Percentiles rank a stretch among this genome's conserved stretches.
These are phyloP conservation scores for Dioscorea dumetorum DNA, from an alignment of 106 monocot genomes.

Conservation along the genomic window DNA sequence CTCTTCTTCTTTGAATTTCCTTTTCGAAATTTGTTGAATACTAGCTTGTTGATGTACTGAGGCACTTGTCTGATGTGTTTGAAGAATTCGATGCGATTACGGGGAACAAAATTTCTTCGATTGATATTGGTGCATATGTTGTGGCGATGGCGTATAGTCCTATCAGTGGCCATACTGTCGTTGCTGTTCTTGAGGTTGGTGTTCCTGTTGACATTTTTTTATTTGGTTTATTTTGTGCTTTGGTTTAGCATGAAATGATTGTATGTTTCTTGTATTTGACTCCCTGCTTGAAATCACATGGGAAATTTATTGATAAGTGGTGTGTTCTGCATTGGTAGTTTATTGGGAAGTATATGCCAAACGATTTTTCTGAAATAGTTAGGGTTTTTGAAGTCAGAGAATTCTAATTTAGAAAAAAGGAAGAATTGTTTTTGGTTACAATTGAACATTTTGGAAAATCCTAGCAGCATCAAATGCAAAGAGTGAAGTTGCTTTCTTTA, in stretches of 20 bases:
- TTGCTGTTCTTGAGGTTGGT: slow-evolving; percentile 90
- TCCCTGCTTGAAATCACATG: too few relatives aligned
- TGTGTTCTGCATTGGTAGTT: background rate
- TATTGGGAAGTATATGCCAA: background rate
- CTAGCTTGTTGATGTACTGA: background rate
- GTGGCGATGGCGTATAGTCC: slow-evolving; percentile 88
- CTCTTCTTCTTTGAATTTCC: too few relatives aligned
- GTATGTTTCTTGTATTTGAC: too few relatives aligned
- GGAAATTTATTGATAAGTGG: background rate
- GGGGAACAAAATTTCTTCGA: slow-evolving; percentile 82
- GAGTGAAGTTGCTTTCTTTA: too few relatives aligned
- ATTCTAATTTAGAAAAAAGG: too few relatives aligned
- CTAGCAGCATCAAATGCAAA: too few relatives aligned
- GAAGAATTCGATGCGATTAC: slow-evolving; percentile 92
- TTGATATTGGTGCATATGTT: slow-evolving; percentile 81
- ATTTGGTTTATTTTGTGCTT: too few relatives aligned
- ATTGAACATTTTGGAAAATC: too few relatives aligned
- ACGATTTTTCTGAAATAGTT: background rate
- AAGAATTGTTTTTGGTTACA: too few relatives aligned
- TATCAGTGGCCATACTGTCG: slow-evolving; percentile 62
- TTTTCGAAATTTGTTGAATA: too few relatives aligned
- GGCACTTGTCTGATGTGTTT: background rate
- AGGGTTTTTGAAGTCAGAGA: background rate
- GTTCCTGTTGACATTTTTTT: too few relatives aligned
- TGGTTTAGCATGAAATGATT: too few relatives aligned